Evolutionary conservation across 2,329 filamentous ascomycete genomes (phyloP).

Genomic region (Aspergillus sergii): DNA sequence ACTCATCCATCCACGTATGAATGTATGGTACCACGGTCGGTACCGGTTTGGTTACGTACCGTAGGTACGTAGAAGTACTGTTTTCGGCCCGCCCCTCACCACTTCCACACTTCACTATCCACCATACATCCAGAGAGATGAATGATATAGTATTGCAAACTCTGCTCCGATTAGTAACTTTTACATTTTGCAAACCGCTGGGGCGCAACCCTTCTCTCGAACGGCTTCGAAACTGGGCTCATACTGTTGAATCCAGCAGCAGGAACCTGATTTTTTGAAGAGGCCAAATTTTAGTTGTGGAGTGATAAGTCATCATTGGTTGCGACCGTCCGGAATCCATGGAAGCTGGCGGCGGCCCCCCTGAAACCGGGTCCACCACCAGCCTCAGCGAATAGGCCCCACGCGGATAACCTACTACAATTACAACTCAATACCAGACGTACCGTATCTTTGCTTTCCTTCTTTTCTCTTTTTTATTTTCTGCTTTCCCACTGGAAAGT

Average conservation of each 20-base stretch:
- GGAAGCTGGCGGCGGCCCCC: slow-evolving; percentile 24
- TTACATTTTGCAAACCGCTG: neutral
- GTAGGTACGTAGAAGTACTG: slow-evolving; percentile 9
- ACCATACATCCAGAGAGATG: neutral
- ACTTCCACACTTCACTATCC: neutral
- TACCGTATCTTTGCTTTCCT: neutral
- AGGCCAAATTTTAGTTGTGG: neutral
- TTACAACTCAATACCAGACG: neutral
- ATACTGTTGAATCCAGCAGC: neutral
- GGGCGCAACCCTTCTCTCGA: neutral
- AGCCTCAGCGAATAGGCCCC: slow-evolving; percentile 6
- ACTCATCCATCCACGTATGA: neutral
- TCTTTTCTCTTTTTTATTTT: neutral
- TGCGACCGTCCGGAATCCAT: slow-evolving; percentile 6
- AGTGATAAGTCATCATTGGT: slow-evolving; percentile 1
- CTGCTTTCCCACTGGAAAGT: neutral
- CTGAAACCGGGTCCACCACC: slow-evolving; percentile 33
- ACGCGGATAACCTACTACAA: neutral
- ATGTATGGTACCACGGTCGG: neutral
- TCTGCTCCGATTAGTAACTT: neutral
- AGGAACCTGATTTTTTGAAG: neutral
- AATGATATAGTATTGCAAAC: neutral
- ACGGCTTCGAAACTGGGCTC: neutral
- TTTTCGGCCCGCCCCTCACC: slow-evolving; percentile 8
- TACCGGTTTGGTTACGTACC: slow-evolving; percentile 10